Base-by-base conservation (phyloP, 768 basidiomycete genomes). In the Flagelloscypha sp. region DNA sequence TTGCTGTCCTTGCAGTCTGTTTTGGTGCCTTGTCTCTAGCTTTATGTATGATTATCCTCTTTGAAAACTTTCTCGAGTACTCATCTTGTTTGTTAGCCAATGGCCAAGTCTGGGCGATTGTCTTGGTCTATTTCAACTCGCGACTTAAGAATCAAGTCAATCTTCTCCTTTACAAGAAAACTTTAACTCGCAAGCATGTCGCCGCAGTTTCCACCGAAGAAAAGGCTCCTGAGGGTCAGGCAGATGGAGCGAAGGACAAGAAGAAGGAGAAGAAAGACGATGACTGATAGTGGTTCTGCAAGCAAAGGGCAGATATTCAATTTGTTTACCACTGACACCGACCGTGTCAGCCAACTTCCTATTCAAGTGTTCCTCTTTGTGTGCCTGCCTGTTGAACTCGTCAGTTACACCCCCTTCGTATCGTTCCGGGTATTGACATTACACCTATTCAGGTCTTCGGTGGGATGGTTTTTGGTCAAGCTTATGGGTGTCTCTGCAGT, bases 261-360 rank as follows among this genome's bases (percentile, higher is more conserved):
- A 28, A 22, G 17, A 7, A 3, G 2, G 45, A 27, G 15, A 27
- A 30, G 10, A 44, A 45, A 16, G 50, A 41, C 40, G 50, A 55
- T 6, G 60, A 60, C 30, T 55, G 55, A 11, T 56, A 58, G 25
- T 59, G n/a, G n/a, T n/a, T n/a, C 64, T 40, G 60, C 59, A 20
- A 58, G 58, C 22, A 62, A 63, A n/a, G n/a, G n/a, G n/a, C n/a
- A 81, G 54, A 70, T 81, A 43, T 78, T 81, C 78, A 80, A 75
- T 6, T 65, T 81, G 13, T 79, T 81, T 73, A 79, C 79, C 12
- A 78, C 78, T 4, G 79, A 81, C 39, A 76, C 79, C 23, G 78
- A 80, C 47, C 67, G 79, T 29, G 72, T 81, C 31, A 66, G 70
- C 41, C 76, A 80, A 40, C 77, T 80, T 46, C 45, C 64, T 6